Conservation (phyloP, 768 basidiomycete genomes). For the Rubroboletus satanas region DNA sequence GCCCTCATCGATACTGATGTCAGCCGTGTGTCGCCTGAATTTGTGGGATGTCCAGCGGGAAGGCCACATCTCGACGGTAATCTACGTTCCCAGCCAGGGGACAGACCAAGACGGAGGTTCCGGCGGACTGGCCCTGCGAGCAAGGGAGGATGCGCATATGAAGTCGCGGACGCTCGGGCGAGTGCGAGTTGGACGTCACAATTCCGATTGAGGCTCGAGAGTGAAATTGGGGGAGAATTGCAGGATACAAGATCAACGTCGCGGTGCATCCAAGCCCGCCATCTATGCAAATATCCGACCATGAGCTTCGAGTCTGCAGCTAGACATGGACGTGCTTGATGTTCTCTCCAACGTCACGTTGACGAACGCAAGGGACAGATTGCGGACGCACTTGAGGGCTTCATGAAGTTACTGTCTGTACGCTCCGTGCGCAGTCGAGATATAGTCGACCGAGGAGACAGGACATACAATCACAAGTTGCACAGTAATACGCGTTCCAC, state of each 20-base stretch:
- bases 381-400: constrained; percentile 12
- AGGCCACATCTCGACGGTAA: no score
- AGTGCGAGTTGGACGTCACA: no score
- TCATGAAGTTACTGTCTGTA: background rate
- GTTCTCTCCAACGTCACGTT: background rate
- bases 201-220: no score
- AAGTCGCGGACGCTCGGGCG: no score
- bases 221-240: no score
- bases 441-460: background rate
- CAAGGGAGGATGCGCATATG: no score
- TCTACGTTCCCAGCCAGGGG: no score
- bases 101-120: no score
- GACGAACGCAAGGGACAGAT: background rate
- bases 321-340: background rate
- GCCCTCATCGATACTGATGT: no score
- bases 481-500: background rate
- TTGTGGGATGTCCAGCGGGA: no score
- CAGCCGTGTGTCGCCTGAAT: no score
- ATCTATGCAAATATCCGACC: background rate
- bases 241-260: background rate
- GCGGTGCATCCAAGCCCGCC: background rate
- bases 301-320: background rate
- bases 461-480: background rate
- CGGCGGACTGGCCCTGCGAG: no score
- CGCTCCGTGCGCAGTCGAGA: background rate